Evolutionary conservation across 371 early-diverging fungal species (phyloP).

Genomic region (Circinella minor): DNA sequence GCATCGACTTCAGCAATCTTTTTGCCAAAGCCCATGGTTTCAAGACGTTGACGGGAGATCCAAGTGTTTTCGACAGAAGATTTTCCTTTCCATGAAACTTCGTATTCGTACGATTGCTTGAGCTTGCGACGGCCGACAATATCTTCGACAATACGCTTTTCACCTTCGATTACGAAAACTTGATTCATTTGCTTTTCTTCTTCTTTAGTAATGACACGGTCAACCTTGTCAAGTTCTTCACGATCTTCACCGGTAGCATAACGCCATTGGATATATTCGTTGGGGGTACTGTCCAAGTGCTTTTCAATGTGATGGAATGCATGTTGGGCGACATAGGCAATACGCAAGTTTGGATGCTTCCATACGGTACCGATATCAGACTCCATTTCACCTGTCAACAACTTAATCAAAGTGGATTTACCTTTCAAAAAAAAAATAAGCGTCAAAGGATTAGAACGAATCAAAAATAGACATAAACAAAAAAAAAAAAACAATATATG

Average conservation of each 20-base stretch:
- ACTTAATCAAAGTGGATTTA: slow-evolving; percentile 83
- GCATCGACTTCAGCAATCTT: slow-evolving; percentile 69
- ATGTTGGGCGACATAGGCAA: slow-evolving; percentile 90
- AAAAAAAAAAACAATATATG: too few species aligned
- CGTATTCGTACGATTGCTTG: slow-evolving; percentile 73
- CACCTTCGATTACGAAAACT: slow-evolving; percentile 64
- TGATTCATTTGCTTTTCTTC: slow-evolving; percentile 71
- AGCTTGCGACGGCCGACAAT: slow-evolving; percentile 72
- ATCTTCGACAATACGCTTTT: slow-evolving; percentile 65
- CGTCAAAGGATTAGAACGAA: too few species aligned
- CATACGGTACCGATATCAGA: slow-evolving; percentile 69
- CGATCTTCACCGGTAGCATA: slow-evolving; percentile 81
- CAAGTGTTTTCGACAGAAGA: slow-evolving; percentile 71
- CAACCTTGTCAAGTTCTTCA: slow-evolving; percentile 73
- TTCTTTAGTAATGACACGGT: slow-evolving; percentile 63
- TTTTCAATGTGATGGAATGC: slow-evolving; percentile 87
- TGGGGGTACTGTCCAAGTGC: slow-evolving; percentile 80
- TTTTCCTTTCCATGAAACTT: slow-evolving; percentile 65
- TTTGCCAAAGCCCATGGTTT: slow-evolving; percentile 71
- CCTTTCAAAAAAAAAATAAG: not conserved
- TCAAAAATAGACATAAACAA: too few species aligned
- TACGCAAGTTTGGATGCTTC: slow-evolving; percentile 82
- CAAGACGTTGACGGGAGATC: slow-evolving; percentile 73
- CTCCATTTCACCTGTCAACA: slow-evolving; percentile 78
- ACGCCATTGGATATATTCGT: slow-evolving; percentile 87